Evolutionary conservation across 1,284 basidiomycete species (phyloP).

Genomic region (Inonotus obliquus): DNA sequence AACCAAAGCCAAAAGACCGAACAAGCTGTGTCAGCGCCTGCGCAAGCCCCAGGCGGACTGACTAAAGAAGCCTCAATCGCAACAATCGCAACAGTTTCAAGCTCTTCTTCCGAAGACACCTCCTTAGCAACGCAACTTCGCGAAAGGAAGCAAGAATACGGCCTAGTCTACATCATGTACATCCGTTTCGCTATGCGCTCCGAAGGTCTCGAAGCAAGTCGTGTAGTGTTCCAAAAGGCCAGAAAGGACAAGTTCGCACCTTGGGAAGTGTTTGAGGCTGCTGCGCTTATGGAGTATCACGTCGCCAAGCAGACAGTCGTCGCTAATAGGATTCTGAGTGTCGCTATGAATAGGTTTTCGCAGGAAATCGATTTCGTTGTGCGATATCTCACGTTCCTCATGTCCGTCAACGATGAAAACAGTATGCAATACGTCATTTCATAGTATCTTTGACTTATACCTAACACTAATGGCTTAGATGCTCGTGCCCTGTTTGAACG

Average conservation of each 20-base stretch:
- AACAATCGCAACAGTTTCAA: conserved; percentile 31
- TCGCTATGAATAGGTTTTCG: conserved; percentile 84
- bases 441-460: conserved; percentile 9
- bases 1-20: conserved; percentile 27
- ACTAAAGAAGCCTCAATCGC: conserved; percentile 34
- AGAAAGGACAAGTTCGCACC: conserved; percentile 81
- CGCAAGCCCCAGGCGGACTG: not conserved
- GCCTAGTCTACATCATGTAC: conserved; percentile 76
- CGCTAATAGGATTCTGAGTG: conserved; percentile 91
- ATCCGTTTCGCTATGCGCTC: conserved; percentile 90
- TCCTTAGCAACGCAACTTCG: conserved; percentile 48
- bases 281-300: conserved; percentile 95
- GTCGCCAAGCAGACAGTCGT: conserved; percentile 83
- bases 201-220: conserved; percentile 54
- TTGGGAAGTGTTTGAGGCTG: conserved; percentile 94
- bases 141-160: conserved; percentile 63
- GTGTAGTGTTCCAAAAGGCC: conserved; percentile 80
- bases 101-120: conserved; percentile 34
- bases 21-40: conserved; percentile 19
- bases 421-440: conserved; percentile 50
- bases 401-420: conserved; percentile 93
- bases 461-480: conserved; percentile 46
- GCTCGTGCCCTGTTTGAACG: conserved; percentile 95
- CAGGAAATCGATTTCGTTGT: conserved; percentile 85
- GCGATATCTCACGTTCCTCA: conserved; percentile 88